Conservation (phyloP, 148 eudicot genomes). For the Oxyria digyna region DNA sequence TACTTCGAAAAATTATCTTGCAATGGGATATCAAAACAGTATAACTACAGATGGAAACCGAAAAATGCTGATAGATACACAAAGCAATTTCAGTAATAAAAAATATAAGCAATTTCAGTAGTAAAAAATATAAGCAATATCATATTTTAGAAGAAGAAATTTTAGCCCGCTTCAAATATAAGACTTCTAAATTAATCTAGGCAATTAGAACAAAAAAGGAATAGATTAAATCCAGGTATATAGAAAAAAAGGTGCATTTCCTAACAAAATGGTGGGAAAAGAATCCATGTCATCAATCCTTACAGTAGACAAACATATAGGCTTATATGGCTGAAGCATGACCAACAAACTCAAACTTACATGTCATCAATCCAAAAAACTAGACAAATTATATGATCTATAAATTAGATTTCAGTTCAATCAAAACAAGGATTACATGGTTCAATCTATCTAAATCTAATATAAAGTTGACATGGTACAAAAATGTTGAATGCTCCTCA, state of each 20-base stretch:
- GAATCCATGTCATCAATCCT: too few relatives aligned
- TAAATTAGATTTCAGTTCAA: background rate
- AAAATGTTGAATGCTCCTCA: too few relatives aligned
- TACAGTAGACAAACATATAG: too few relatives aligned
- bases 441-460: too few relatives aligned
- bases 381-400: background rate
- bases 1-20: background rate
- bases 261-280: too few relatives aligned
- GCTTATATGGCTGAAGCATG: background rate
- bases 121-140: background rate
- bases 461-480: too few relatives aligned
- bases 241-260: too few relatives aligned
- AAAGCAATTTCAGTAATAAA: background rate
- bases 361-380: background rate
- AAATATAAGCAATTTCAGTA: background rate
- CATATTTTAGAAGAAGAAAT: background rate
- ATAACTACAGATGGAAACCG: background rate
- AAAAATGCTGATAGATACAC: background rate
- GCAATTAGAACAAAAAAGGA: background rate
- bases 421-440: too few relatives aligned
- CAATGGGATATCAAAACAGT: background rate
- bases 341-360: background rate
- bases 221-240: background rate
- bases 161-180: background rate
- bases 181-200: background rate